phyloP scores from a whole-genome alignment of 75 land plant species.

The Azolla pinnata region DNA sequence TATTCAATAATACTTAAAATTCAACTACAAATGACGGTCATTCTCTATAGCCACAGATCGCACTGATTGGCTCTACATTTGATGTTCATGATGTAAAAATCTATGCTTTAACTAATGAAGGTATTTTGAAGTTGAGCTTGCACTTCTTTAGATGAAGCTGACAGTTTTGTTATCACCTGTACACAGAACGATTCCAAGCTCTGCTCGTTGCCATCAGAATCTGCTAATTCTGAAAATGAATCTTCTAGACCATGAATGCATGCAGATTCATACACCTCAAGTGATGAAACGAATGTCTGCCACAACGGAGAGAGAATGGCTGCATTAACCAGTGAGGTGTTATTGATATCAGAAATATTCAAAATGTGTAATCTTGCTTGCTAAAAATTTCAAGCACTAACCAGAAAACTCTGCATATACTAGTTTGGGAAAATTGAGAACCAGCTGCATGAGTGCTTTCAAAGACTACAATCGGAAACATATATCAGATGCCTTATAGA shows the following conservation, averaged over 20 bases:
- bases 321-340: conserved; percentile 19
- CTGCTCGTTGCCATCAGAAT: conserved; percentile 83
- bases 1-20: too few relatives aligned
- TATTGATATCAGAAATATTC: neutral
- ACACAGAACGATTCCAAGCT: conserved; percentile 86
- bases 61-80: too few relatives aligned
- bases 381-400: conserved; percentile 14
- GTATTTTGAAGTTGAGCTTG: too few relatives aligned
- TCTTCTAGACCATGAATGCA: conserved; percentile 58
- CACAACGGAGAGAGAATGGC: conserved; percentile 70
- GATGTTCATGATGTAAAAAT: too few relatives aligned
- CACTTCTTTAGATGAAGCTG: too few relatives aligned
- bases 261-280: conserved; percentile 60
- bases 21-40: too few relatives aligned
- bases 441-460: conserved; percentile 62
- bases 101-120: too few relatives aligned
- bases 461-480: conserved; percentile 74
- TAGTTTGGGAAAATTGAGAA: conserved; percentile 61
- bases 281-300: conserved; percentile 77
- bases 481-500: too few relatives aligned
- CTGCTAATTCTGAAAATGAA: conserved; percentile 59
- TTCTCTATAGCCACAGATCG: too few relatives aligned
- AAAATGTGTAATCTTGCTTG: too few relatives aligned
- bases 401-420: conserved; percentile 48
- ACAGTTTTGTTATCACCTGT: too few relatives aligned